A percentile compares a stretch with the other conserved stretches of the same genome.
Evolutionary conservation across 345 rosid species (phyloP).

Genomic region (Brassica juncea): DNA sequence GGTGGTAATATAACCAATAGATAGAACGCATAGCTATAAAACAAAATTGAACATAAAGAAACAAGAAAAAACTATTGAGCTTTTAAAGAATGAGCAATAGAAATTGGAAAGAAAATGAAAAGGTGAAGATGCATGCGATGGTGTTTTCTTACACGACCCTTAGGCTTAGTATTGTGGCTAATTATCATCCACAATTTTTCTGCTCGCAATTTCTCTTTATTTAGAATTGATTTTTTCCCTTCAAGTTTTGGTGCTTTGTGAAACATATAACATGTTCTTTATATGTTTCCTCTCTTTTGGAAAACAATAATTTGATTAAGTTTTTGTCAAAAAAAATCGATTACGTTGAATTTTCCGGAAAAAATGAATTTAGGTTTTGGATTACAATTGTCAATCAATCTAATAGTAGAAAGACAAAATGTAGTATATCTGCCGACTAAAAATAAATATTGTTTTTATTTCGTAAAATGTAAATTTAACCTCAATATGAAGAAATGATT

Average conservation of each 20-base stretch:
- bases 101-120: neutral
- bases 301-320: slow-evolving; percentile 4
- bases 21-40: slow-evolving; percentile 29
- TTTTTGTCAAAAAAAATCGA: too few species aligned
- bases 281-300: neutral
- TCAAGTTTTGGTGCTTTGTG: slow-evolving; percentile 36
- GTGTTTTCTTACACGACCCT: slow-evolving; percentile 32
- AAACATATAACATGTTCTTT: slow-evolving; percentile 42
- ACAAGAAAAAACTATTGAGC: slow-evolving; percentile 26
- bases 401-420: slow-evolving; percentile 4
- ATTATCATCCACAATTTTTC: slow-evolving; percentile 35
- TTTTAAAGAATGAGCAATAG: neutral
- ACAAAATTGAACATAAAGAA: slow-evolving; percentile 38
- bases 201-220: slow-evolving; percentile 7
- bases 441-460: neutral
- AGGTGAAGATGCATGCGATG: slow-evolving; percentile 38
- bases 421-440: neutral
- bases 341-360: too few species aligned
- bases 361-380: slow-evolving; percentile 24
- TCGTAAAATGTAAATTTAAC: neutral
- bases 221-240: neutral
- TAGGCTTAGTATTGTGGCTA: slow-evolving; percentile 34
- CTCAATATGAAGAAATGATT: neutral
- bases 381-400: slow-evolving; percentile 15
- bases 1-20: slow-evolving; percentile 38